phyloP scores from a whole-genome alignment of 805 yeast genomes.

The Ogataea sp. region DNA sequence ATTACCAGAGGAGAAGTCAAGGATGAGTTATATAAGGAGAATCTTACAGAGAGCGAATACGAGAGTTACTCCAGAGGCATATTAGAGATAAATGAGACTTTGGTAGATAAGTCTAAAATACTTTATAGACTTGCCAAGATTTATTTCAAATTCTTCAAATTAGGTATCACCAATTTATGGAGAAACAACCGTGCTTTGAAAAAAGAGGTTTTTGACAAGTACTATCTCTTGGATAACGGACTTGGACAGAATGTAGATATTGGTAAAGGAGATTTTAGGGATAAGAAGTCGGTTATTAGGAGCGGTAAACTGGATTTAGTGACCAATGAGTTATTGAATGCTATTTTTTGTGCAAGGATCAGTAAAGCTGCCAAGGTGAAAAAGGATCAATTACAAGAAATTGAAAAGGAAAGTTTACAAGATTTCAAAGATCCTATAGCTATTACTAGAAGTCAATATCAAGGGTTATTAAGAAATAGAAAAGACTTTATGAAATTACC shows the following conservation, averaged over 20 bases:
- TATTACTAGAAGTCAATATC: conserved; percentile 36
- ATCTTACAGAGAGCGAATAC: too few relatives aligned
- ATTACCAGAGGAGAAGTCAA: conserved; percentile 4
- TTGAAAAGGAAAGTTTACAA: too few relatives aligned
- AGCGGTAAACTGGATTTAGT: conserved; percentile 9
- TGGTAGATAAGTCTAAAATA: too few relatives aligned
- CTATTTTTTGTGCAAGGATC: conserved; percentile 15
- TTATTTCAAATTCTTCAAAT: conserved; percentile 42
- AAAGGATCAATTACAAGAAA: neutral
- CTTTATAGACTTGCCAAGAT: conserved; percentile 13
- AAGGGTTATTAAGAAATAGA: conserved; percentile 41
- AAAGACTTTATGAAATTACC: conserved; percentile 48
- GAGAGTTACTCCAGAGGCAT: neutral
- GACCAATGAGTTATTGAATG: conserved; percentile 17
- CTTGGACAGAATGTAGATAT: conserved; percentile 13
- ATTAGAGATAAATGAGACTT: too few relatives aligned
- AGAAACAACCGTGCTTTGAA: conserved; percentile 27
- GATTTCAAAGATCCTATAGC: conserved; percentile 7
- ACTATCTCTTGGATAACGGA: conserved; percentile 20
- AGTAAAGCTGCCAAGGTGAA: conserved; percentile 2
- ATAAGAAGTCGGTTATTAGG: conserved; percentile 10
- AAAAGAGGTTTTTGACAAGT: conserved; percentile 17
- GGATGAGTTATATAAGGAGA: conserved; percentile 3
- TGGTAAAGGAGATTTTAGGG: conserved; percentile 17
- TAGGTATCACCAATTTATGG: conserved; percentile 53